These are phyloP conservation scores for Chaetomium strumarium DNA, from an alignment of 2,329 filamentous ascomycete genomes.

Conservation along the genomic window DNA sequence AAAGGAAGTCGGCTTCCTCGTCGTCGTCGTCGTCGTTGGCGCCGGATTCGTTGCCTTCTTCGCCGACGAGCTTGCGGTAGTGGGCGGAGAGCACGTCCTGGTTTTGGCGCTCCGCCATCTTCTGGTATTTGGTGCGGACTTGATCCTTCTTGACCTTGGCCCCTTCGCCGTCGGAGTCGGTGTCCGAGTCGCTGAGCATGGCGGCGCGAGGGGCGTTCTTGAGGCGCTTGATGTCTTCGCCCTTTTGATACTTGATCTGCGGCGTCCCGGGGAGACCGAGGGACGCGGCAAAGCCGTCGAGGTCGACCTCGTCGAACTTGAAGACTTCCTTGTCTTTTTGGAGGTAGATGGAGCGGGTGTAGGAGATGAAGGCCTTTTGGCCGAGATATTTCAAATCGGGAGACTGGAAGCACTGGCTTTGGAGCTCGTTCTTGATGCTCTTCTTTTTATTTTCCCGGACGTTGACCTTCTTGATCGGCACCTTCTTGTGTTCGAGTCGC, in stretches of 20 bases:
- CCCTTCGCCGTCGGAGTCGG: conserved; percentile 42
- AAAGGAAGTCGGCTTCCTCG: conserved; percentile 66
- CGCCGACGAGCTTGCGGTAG: conserved; percentile 75
- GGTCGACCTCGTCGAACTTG: conserved; percentile 70
- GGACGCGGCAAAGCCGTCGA: conserved; percentile 81
- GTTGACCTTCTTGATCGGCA: conserved; percentile 80
- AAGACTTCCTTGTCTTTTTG: conserved; percentile 93
- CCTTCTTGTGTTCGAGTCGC: conserved; percentile 79
- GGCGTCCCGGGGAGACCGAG: conserved; percentile 86
- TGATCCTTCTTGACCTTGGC: conserved; percentile 58
- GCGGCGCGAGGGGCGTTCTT: conserved; percentile 77
- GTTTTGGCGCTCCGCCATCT: conserved; percentile 96
- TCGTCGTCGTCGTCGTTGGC: conserved; percentile 46
- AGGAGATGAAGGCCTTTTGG: conserved; percentile 92
- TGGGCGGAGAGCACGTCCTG: conserved; percentile 93
- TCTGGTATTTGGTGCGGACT: conserved; percentile 90
- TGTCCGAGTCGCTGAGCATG: conserved; percentile 59
- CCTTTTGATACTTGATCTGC: conserved; percentile 88
- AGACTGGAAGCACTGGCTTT: conserved; percentile 94
- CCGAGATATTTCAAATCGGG: conserved; percentile 90
- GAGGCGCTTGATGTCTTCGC: conserved; percentile 75
- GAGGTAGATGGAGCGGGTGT: conserved; percentile 75
- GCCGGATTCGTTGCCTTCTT: conserved; percentile 30
- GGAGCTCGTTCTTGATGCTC: conserved; percentile 75
- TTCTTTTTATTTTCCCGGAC: conserved; percentile 85